Evolutionary conservation across 1,139 yeast genomes (phyloP), one percentile per base, ranked within the genome.

Genomic region (Petasospora fabianii): DNA sequence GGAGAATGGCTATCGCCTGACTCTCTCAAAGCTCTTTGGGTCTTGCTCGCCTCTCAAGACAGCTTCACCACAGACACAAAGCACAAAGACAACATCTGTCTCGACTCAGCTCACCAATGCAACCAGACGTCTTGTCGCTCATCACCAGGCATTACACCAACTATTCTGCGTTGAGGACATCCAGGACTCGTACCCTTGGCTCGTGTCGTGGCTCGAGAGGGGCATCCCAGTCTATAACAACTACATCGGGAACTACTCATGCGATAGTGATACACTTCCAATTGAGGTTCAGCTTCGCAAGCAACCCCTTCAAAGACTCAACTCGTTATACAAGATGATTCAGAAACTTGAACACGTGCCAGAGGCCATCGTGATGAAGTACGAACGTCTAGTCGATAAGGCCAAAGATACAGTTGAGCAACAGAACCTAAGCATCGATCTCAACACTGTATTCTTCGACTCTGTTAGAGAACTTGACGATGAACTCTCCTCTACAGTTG

Each of bases 271-370:
- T 24, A 68, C 66, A 28, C 41, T 66, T 2, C 60, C 62, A 6
- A 54, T 62, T 4, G 65, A 64, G 40, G 49, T 62, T 13, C 56
- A 56, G 27, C 49, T 68, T 19, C 60, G 62, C 38, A 62, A 68
- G 42, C 58, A 65, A 14, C 77, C 77, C 4, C 42, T 71, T 29
- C 57, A 65, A 15, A 60, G 73, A 39, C 50, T 71, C 20, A 51
- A 62, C 15, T 58, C 62, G 33, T 46, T 69, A 20, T 50, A 56
- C 27, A 62, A 61, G 42, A 51, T 61, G 20, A 48, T 57, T 40
- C 30, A 30, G 30, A 29, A 14, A 15, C 35, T 44, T 8, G 41
- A 26, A 13, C 32, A 13, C 19, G 20, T 38, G 3, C 41, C 42
- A 4, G 38, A 29, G n/a, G 5, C 10, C 15, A 22, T 27, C 12